Evolutionary conservation across 768 basidiomycete genomes (phyloP), one percentile per base, ranked within the genome.

Genomic region (Trametes villosa): DNA sequence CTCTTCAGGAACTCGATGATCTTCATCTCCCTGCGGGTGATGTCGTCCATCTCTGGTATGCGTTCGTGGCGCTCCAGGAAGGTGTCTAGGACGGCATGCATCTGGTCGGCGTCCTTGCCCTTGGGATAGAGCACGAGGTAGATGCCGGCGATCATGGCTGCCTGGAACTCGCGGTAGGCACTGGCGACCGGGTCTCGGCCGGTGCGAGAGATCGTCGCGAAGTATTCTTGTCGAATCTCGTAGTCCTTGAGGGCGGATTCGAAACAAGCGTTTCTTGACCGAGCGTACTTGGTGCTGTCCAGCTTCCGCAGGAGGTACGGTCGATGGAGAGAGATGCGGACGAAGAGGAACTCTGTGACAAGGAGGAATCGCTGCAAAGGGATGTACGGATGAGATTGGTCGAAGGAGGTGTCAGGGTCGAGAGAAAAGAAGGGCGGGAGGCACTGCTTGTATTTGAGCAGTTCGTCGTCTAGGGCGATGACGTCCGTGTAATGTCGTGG

Each of bases 241-340:
- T 91, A 95, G 72, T 96, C 94, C 69, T 86, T 88, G 66, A 92
- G 85, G 4, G 94, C 92, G 13, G 92, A 92, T 62, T 96, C 92
- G 68, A 96, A 96, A 71, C 94, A 97, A 15, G 94, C 95, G 55
- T 77, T 79, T 38, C 94, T 79, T 9, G 95, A 96, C 30, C 88
- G 86, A 40, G 83, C 77, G 75, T 92, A 96, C 20, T 91, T 88
- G 68, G 92, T 91, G 40, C 88, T 88, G 69, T 84, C 81, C 47
- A 94, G 80, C 47, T 86, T 84, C 51, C 94, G 85, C 41, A 97
- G 77, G 40, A 97, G 80, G 74, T 96, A 97, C 2, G 95, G 95
- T 30, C 95, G 85, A 73, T 96, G 89, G 31, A 94, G 76, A 68
- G 88, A 88, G 68, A 91, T 88, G 57, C 92, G 83, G 52, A 94